Percentiles rank a stretch among this genome's conserved stretches.
Evolutionary conservation across 768 basidiomycete genomes (phyloP).

Genomic region (Pluteus cervinus): DNA sequence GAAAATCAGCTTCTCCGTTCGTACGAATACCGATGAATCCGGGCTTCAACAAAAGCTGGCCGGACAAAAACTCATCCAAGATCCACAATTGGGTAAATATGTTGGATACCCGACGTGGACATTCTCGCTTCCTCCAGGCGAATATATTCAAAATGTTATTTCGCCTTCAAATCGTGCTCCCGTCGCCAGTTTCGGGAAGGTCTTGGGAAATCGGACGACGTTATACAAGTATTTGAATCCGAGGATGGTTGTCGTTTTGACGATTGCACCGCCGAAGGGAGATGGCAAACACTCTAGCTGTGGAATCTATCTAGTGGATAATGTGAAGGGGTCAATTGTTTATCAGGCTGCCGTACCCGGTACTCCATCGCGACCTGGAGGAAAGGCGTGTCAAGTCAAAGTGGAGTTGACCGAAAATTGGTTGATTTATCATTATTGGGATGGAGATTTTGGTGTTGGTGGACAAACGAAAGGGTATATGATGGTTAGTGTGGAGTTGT

Average conservation of each 20-base stretch:
- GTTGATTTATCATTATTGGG: conserved; percentile 86
- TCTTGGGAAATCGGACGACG: conserved; percentile 81
- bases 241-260: conserved; percentile 63
- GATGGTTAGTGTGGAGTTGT: conserved; percentile 82
- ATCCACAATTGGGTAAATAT: conserved; percentile 27
- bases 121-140: conserved; percentile 45
- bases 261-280: conserved; percentile 25
- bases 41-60: too few relatives aligned
- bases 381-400: conserved; percentile 56
- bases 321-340: conserved; percentile 67
- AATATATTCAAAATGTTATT: conserved; percentile 51
- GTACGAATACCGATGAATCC: too few relatives aligned
- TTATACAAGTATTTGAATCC: conserved; percentile 94
- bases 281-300: conserved; percentile 34
- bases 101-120: conserved; percentile 65
- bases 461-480: conserved; percentile 60
- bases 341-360: conserved; percentile 58
- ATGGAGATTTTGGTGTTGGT: conserved; percentile 39
- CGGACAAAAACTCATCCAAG: too few relatives aligned
- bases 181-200: conserved; percentile 76
- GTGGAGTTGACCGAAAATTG: conserved; percentile 82
- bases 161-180: conserved; percentile 39
- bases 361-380: conserved; percentile 13
- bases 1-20: too few relatives aligned
- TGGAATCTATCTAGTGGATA: conserved; percentile 74